Conservation (phyloP, 768 basidiomycete species). For the Tulasnella sp. region DNA sequence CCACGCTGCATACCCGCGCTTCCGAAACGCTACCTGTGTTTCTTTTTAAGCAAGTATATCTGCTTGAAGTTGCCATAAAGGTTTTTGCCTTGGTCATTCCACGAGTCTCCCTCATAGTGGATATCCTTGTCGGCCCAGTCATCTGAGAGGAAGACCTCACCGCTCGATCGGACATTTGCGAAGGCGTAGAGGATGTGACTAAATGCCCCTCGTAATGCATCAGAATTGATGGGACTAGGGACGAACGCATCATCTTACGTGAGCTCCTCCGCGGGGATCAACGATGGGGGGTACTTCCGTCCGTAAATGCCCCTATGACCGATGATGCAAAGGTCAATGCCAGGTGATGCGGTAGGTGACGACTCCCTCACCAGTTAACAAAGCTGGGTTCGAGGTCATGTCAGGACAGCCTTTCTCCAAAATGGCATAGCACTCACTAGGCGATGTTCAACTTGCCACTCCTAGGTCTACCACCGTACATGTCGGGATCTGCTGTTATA, state of each 20-base stretch:
- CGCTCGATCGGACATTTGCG: conserved; percentile 73
- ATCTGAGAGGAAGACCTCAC: conserved; percentile 84
- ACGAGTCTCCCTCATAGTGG: conserved; percentile 89
- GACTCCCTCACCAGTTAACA: conserved; percentile 12
- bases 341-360: background rate
- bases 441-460: conserved; percentile 23
- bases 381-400: conserved; percentile 1
- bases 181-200: conserved; percentile 92
- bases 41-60: conserved; percentile 83
- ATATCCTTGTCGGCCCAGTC: conserved; percentile 95
- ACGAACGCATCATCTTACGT: conserved; percentile 44
- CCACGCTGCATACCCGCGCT: background rate
- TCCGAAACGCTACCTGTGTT: conserved; percentile 47
- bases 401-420: background rate
- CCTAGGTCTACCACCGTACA: conserved; percentile 3
- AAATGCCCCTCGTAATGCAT: conserved; percentile 4
- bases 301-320: conserved; percentile 78
- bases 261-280: conserved; percentile 74
- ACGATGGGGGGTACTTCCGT: conserved; percentile 78
- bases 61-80: conserved; percentile 95
- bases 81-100: conserved; percentile 86
- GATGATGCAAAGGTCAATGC: background rate
- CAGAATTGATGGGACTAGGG: background rate
- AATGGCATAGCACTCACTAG: conserved; percentile 17
- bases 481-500: background rate